Conservation (phyloP, 352 stramenopile genomes). For the Phytophthora kernoviae region DNA sequence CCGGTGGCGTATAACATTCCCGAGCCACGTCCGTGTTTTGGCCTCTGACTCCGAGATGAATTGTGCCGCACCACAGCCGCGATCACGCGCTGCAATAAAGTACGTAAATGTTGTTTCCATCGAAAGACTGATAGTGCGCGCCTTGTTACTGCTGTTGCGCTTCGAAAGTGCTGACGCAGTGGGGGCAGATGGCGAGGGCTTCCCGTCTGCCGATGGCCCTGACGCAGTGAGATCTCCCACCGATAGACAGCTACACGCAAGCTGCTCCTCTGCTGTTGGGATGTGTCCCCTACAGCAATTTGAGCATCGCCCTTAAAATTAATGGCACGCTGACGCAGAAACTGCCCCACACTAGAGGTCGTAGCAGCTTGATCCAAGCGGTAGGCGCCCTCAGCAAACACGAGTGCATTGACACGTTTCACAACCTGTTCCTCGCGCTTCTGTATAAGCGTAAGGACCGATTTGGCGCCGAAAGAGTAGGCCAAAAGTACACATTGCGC, state of each 20-base stretch:
- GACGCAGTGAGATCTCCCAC: slow-evolving; percentile 53
- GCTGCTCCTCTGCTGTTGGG: slow-evolving; percentile 53
- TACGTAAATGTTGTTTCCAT: slow-evolving; percentile 79
- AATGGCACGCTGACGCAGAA: slow-evolving; percentile 66
- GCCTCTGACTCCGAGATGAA: slow-evolving; percentile 71
- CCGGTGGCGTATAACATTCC: slow-evolving; percentile 64
- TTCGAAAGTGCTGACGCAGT: slow-evolving; percentile 42
- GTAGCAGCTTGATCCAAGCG: slow-evolving; percentile 55
- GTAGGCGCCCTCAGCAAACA: slow-evolving; percentile 75
- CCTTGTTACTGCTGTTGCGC: slow-evolving; percentile 73
- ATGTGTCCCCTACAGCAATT: slow-evolving; percentile 58
- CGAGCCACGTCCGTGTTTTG: slow-evolving; percentile 64
- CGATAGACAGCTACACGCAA: slow-evolving; percentile 69
- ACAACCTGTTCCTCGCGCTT: slow-evolving; percentile 62
- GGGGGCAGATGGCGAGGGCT: slow-evolving; percentile 20
- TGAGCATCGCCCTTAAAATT: slow-evolving; percentile 74
- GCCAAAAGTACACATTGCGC: slow-evolving; percentile 70
- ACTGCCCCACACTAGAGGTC: slow-evolving; percentile 59
- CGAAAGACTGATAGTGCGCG: slow-evolving; percentile 72
- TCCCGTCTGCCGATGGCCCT: slow-evolving; percentile 22
- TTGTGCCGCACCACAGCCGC: slow-evolving; percentile 44
- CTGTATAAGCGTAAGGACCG: slow-evolving; percentile 68
- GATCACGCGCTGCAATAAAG: slow-evolving; percentile 66
- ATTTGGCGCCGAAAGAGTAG: slow-evolving; percentile 75
- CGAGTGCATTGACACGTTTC: slow-evolving; percentile 58